Evolutionary conservation across 2,329 filamentous ascomycete genomes (phyloP).

Genomic region (Cercospora sojina): DNA sequence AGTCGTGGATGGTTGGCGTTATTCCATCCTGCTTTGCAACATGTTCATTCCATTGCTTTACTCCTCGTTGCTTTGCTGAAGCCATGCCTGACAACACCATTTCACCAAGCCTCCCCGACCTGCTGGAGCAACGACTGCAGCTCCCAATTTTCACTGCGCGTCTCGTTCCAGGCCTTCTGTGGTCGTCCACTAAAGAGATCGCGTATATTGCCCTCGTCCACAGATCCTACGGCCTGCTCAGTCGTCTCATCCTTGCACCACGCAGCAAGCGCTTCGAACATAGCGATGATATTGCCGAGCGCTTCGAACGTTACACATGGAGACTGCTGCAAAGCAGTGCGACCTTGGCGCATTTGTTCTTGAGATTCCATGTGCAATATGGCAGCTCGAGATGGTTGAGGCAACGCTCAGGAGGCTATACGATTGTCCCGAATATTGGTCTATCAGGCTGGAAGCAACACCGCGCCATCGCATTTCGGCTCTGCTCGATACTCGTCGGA

Average conservation of each 20-base stretch:
- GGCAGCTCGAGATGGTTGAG: background rate
- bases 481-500: background rate
- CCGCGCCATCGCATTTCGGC: background rate
- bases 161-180: background rate
- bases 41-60: too few relatives aligned
- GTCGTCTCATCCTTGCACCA: background rate
- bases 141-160: background rate
- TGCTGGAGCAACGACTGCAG: background rate
- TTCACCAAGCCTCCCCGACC: background rate
- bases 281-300: background rate
- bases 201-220: background rate
- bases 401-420: background rate
- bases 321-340: background rate
- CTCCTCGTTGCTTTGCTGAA: background rate
- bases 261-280: background rate
- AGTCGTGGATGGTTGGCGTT: background rate
- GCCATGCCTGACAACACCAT: background rate
- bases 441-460: background rate
- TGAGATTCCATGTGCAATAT: background rate
- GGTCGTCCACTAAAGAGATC: background rate
- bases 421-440: background rate
- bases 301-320: background rate
- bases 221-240: background rate
- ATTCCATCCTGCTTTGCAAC: background rate
- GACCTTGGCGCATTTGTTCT: background rate